Conservation (phyloP, 2,329 filamentous ascomycete genomes). For the Clonostachys byssicola region DNA sequence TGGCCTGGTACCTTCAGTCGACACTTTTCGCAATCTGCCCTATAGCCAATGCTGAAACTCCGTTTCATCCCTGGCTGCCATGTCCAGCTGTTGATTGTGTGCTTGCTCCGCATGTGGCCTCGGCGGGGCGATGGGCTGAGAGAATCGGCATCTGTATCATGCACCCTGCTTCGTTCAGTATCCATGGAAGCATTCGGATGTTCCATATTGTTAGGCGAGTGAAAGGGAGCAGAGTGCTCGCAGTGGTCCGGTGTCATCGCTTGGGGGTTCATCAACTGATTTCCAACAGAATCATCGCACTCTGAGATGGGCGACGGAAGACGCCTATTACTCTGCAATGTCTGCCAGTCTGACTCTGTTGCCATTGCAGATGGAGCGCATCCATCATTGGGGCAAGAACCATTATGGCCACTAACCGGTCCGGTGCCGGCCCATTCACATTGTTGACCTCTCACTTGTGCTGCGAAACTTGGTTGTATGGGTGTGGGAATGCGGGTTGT, state of each 20-base stretch:
- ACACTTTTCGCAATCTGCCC: conserved; percentile 76
- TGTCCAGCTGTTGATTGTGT: conserved; percentile 58
- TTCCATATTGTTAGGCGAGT: conserved; percentile 20
- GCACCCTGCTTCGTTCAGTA: conserved; percentile 20
- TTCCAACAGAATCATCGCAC: conserved; percentile 41
- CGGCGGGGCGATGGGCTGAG: conserved; percentile 43
- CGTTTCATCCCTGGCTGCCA: conserved; percentile 61
- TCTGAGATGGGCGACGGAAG: conserved; percentile 59
- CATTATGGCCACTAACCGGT: conserved; percentile 21
- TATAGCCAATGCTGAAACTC: conserved; percentile 74
- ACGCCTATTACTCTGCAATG: conserved; percentile 47
- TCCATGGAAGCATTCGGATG: conserved; percentile 32
- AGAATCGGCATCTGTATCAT: conserved; percentile 21
- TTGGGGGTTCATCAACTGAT: conserved; percentile 11
- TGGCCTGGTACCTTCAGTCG: conserved; percentile 70
- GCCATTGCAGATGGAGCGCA: conserved; percentile 43
- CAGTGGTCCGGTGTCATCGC: neutral
- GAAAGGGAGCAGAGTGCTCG: neutral
- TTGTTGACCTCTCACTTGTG: conserved; percentile 48
- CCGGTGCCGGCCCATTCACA: conserved; percentile 28
- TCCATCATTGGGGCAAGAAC: conserved; percentile 25
- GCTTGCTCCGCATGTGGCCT: conserved; percentile 54
- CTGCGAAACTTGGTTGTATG: conserved; percentile 53
- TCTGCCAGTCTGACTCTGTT: conserved; percentile 41
- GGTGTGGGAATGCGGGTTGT: conserved; percentile 52